A percentile compares a stretch with the other conserved stretches of the same genome.
Conservation (phyloP, 208 protist genomes). For the Wallacemonas rigidus region DNA sequence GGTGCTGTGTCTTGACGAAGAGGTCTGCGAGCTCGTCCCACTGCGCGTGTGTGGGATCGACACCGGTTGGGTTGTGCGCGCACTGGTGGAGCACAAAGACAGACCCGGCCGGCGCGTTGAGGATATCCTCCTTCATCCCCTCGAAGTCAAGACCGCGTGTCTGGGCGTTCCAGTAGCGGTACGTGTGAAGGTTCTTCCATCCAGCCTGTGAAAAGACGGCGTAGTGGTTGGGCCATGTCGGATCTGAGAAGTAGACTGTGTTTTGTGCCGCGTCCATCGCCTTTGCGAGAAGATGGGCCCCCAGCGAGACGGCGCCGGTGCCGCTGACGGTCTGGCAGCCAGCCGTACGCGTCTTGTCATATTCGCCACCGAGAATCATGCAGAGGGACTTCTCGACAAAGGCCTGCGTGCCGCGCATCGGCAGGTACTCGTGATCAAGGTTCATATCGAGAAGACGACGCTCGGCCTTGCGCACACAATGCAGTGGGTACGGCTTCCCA, state of each 20-base stretch:
- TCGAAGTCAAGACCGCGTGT: constrained; percentile 82
- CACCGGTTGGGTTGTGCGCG: constrained; percentile 99
- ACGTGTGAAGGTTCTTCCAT: constrained; percentile 64
- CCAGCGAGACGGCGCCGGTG: constrained; percentile 86
- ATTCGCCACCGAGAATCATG: constrained; percentile 92
- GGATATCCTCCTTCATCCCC: constrained; percentile 81
- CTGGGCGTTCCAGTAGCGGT: constrained; percentile 81
- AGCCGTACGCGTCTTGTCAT: constrained; percentile 56
- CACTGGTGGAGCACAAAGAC: constrained; percentile 98
- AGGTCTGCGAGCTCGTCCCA: constrained; percentile 94
- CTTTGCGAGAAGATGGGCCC: constrained; percentile 54
- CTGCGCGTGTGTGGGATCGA: constrained; percentile 95
- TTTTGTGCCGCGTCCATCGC: constrained; percentile 35
- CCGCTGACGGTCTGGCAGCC: constrained; percentile 87
- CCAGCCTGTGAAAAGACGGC: constrained; percentile 61
- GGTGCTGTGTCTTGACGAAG: constrained; percentile 75
- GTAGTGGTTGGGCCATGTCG: constrained; percentile 90
- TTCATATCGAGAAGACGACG: constrained; percentile 57
- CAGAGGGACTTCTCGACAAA: constrained; percentile 84
- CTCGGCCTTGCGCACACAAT: constrained; percentile 91
- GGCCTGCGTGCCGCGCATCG: constrained; percentile 88
- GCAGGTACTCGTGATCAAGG: constrained; percentile 97
- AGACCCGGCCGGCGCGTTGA: constrained; percentile 73
- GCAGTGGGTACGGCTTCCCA: constrained; percentile 93
- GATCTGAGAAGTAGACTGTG: constrained; percentile 79